Evolutionary conservation across 2,329 filamentous ascomycete species (phyloP).

Genomic region (Daldinia sp.): DNA sequence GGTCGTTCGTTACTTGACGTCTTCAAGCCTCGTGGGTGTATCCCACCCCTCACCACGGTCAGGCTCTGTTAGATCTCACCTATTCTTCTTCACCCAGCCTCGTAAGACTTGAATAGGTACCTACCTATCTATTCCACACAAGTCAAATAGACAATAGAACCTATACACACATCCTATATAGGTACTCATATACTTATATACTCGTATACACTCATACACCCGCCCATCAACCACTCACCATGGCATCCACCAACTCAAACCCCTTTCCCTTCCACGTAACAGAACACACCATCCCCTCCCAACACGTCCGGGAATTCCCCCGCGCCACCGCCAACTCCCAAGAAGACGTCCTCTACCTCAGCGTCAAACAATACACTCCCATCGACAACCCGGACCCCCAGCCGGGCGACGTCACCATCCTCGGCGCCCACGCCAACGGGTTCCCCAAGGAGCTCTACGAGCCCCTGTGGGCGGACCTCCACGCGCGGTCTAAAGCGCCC

Average conservation of each 20-base stretch:
- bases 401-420: slow-evolving; percentile 84
- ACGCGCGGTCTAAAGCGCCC: slow-evolving; percentile 54
- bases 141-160: background rate
- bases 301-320: slow-evolving; percentile 86
- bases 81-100: background rate
- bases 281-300: slow-evolving; percentile 78
- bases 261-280: slow-evolving; percentile 70
- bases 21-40: background rate
- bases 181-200: background rate
- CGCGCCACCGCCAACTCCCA: slow-evolving; percentile 78
- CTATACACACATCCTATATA: background rate
- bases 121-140: background rate
- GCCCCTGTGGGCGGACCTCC: slow-evolving; percentile 87
- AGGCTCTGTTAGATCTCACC: background rate
- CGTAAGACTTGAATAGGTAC: background rate
- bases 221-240: slow-evolving; percentile 1
- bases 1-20: background rate
- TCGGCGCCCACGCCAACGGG: slow-evolving; percentile 90
- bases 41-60: background rate
- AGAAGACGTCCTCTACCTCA: slow-evolving; percentile 78
- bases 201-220: background rate
- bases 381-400: slow-evolving; percentile 74
- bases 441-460: slow-evolving; percentile 98
- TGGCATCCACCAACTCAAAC: slow-evolving; percentile 16
- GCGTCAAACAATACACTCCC: slow-evolving; percentile 90